Evolutionary conservation across 306 rosid species (phyloP).

Genomic region (Albizia julibrissin): DNA sequence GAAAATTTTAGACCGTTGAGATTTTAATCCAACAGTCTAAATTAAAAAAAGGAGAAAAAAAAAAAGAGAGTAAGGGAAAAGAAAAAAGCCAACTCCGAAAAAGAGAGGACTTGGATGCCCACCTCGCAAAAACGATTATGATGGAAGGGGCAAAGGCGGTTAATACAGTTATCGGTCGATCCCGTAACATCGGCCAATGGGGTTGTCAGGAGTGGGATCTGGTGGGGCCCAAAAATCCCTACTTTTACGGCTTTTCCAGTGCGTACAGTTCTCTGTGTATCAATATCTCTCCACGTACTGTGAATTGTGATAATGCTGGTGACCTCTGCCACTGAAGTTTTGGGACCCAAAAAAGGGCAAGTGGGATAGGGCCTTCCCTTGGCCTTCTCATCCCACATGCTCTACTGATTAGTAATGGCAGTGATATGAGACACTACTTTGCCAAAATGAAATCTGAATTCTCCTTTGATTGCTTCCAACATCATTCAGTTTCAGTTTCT

Average conservation of each 20-base stretch:
- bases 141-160: constrained; percentile 13
- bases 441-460: neutral
- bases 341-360: neutral
- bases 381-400: neutral
- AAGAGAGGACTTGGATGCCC: neutral
- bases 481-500: too few species aligned
- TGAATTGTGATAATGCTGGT: neutral
- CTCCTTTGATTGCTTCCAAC: neutral
- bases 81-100: too few species aligned
- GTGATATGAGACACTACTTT: neutral
- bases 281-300: neutral
- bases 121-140: neutral
- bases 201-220: neutral
- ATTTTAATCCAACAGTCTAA: too few species aligned
- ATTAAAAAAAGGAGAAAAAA: too few species aligned
- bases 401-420: neutral
- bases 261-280: neutral
- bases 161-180: constrained; percentile 45
- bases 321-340: neutral
- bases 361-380: too few species aligned
- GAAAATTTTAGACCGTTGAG: too few species aligned
- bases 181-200: neutral
- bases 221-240: neutral
- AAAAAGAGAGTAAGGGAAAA: too few species aligned
- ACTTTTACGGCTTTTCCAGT: neutral